Evolutionary conservation across 495 filamentous ascomycete species (phyloP).

Genomic region (Sabuloglossum arenarium): DNA sequence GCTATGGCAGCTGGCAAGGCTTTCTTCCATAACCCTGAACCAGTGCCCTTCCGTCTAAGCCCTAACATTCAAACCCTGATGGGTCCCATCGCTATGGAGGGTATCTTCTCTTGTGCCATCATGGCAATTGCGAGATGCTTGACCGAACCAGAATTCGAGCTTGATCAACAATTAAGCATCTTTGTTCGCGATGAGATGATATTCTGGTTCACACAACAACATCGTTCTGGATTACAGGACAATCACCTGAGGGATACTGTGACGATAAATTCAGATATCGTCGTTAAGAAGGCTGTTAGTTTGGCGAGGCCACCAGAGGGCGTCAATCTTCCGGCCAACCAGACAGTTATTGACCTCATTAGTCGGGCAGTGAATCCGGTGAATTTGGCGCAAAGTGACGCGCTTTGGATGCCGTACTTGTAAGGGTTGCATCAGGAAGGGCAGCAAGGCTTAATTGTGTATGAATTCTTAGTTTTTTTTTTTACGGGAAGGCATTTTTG

Average conservation of each 20-base stretch:
- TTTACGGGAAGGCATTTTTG: too few relatives aligned
- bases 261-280: constrained; percentile 66
- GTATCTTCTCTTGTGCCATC: constrained; percentile 74
- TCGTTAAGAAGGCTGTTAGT: constrained; percentile 72
- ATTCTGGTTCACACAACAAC: constrained; percentile 79
- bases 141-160: constrained; percentile 69
- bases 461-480: too few relatives aligned
- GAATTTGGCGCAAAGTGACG: constrained; percentile 64
- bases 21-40: constrained; percentile 82
- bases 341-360: constrained; percentile 87
- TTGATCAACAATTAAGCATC: constrained; percentile 79
- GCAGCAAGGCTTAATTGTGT: not conserved
- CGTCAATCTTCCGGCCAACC: constrained; percentile 64
- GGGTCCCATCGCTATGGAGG: constrained; percentile 87
- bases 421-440: constrained; percentile 19
- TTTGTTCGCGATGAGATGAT: constrained; percentile 97
- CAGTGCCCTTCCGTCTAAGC: constrained; percentile 90
- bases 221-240: constrained; percentile 44
- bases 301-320: constrained; percentile 39
- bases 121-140: constrained; percentile 93
- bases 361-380: constrained; percentile 68
- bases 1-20: constrained; percentile 60
- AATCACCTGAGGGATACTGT: constrained; percentile 66
- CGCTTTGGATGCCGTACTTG: constrained; percentile 94
- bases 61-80: constrained; percentile 90